phyloP scores from a whole-genome alignment of 192 early-diverging fungal genomes.

The Spizellomyces punctatus region DNA sequence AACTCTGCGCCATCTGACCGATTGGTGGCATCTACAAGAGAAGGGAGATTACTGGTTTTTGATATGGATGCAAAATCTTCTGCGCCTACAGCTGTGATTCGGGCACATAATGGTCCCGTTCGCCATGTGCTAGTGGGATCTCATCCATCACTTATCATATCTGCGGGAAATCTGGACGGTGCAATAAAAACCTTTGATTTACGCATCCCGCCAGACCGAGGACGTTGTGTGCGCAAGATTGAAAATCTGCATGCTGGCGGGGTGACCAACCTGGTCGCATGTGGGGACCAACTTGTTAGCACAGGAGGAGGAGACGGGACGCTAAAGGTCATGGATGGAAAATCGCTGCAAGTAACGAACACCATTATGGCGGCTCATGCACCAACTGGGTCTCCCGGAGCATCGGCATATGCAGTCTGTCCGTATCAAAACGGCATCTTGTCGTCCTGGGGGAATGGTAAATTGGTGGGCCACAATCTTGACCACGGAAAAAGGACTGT shows the following conservation, averaged over 20 bases:
- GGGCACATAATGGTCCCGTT: slow-evolving; percentile 23
- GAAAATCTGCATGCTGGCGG: slow-evolving; percentile 28
- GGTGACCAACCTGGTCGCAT: slow-evolving; percentile 21
- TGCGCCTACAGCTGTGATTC: slow-evolving; percentile 11
- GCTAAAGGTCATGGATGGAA: slow-evolving; percentile 22
- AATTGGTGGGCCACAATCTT: neutral
- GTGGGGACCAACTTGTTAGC: slow-evolving; percentile 1
- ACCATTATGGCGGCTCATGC: neutral
- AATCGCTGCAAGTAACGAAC: slow-evolving; percentile 7
- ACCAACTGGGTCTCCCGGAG: neutral
- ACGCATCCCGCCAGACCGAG: slow-evolving; percentile 17
- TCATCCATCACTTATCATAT: slow-evolving; percentile 4
- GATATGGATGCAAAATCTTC: neutral
- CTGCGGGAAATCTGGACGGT: slow-evolving; percentile 35
- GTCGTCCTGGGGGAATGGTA: slow-evolving; percentile 24
- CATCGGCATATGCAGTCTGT: slow-evolving; percentile 12
- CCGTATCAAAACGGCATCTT: slow-evolving; percentile 3
- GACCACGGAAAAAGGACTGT: neutral
- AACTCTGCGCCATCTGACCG: neutral
- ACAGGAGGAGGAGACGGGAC: slow-evolving; percentile 26
- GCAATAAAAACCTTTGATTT: slow-evolving; percentile 25
- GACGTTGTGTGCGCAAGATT: slow-evolving; percentile 25
- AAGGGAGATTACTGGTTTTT: slow-evolving; percentile 19
- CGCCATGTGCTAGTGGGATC: slow-evolving; percentile 7
- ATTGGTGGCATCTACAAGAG: slow-evolving; percentile 12